Evolutionary conservation across 805 yeast species (phyloP).

Genomic region (Candida verbasci): DNA sequence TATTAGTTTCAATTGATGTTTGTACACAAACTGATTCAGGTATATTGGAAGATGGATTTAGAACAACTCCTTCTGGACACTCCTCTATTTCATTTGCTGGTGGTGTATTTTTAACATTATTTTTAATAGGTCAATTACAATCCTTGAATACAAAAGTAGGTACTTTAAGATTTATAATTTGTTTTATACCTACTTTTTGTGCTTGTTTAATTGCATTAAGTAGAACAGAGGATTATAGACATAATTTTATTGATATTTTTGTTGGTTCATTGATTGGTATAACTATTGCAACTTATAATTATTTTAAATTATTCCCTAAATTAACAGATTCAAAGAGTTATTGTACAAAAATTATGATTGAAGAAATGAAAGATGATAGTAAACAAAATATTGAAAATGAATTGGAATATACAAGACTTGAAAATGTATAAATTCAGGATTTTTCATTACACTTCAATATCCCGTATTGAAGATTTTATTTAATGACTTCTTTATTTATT

Average conservation of each 20-base stretch:
- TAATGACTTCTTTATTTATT: too few relatives aligned
- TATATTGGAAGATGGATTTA: constrained; percentile 60
- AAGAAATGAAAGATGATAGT: constrained; percentile 14
- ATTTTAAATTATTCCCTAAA: constrained; percentile 49
- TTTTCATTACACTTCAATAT: too few relatives aligned
- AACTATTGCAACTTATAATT: constrained; percentile 53
- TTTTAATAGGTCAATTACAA: constrained; percentile 63
- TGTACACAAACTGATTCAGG: constrained; percentile 47
- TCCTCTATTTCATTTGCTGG: constrained; percentile 70
- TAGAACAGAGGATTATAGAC: constrained; percentile 89
- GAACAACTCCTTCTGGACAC: constrained; percentile 83
- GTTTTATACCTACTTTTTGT: constrained; percentile 50
- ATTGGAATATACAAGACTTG: constrained; percentile 15
- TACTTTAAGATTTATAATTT: constrained; percentile 55
- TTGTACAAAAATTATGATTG: constrained; percentile 31
- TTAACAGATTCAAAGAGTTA: constrained; percentile 28
- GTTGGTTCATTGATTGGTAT: constrained; percentile 70
- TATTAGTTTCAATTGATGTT: constrained; percentile 60
- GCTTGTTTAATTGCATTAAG: constrained; percentile 79
- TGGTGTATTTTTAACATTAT: constrained; percentile 56
- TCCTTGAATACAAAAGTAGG: constrained; percentile 40
- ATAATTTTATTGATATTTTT: constrained; percentile 82
- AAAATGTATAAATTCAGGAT: constrained; percentile 4
- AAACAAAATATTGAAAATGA: constrained; percentile 5
- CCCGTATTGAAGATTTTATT: too few relatives aligned